Evolutionary conservation across 305 asterid species (phyloP), one percentile per base, ranked within the genome.

Genomic region (Fraxinus sp.): DNA sequence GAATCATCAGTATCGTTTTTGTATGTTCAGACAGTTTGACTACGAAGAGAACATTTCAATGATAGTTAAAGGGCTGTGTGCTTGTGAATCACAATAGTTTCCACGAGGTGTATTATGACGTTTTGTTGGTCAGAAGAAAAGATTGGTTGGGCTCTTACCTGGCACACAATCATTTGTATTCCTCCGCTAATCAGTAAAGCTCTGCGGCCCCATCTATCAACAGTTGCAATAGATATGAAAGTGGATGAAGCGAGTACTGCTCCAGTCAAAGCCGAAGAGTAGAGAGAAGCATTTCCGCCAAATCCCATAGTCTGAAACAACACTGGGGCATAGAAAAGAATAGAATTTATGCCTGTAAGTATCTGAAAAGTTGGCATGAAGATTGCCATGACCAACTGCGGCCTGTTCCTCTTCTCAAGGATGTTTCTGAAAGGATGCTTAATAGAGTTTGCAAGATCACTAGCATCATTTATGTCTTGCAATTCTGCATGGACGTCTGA

Each of bases 281-380:
- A 92, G 1, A 96, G 92, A 0, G 98, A 86, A 0, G 98, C 98
- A 5, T 90, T 79, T 55, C 95, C 85, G 24, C 83, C 83, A 73
- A 96, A 95, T 7, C 98, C 98, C 94, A 96, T 90, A 49, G 87
- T 93, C 89, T 90, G 95, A 64, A 96, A 96, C 85, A 96, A 79
- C 66, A 96, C 97, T 0, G 99, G 99, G 1, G 98, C 99, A 57
- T 95, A 95, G 87, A 96, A 96, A 1, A 96, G 91, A 57, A 96
- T 93, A 7, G 97, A 89, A 82, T 95, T 96, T 73, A 96, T 96
- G 26, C 99, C 98, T 0, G 99, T 96, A n/a, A 95, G 90, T 49
- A 94, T 95, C 92, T 95, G 99, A 57, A 92, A 96, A 24, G 91
- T 87, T 16, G 98, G 99, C 97, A 96, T 91, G 83, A 89, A 81